phyloP scores from a whole-genome alignment of 495 filamentous ascomycete species.

The Aspergillus avenaceus region DNA sequence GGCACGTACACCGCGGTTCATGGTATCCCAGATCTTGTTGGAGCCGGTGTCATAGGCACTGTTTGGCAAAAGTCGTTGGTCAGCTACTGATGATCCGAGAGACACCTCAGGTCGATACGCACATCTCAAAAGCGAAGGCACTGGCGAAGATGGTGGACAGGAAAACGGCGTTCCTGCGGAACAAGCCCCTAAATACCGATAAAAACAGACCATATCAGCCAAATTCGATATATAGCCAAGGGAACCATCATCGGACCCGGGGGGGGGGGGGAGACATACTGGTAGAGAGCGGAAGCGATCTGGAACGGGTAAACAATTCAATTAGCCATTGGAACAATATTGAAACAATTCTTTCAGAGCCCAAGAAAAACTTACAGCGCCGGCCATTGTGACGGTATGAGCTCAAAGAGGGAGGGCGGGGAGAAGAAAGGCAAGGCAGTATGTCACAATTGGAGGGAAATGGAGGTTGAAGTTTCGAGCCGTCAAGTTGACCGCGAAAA shows the following conservation, averaged over 20 bases:
- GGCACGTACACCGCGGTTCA: constrained; percentile 81
- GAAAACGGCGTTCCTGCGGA: constrained; percentile 82
- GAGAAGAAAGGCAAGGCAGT: constrained; percentile 6
- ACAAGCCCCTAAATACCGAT: constrained; percentile 60
- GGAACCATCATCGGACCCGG: constrained; percentile 9
- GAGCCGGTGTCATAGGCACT: constrained; percentile 75
- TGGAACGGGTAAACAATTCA: constrained; percentile 27
- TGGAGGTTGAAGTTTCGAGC: constrained; percentile 21
- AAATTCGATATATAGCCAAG: neutral
- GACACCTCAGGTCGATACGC: constrained; percentile 30
- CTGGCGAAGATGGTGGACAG: constrained; percentile 77
- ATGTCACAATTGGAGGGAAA: constrained; percentile 16
- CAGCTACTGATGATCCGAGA: constrained; percentile 9
- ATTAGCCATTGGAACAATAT: constrained; percentile 31
- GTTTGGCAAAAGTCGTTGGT: constrained; percentile 16
- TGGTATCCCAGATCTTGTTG: constrained; percentile 80
- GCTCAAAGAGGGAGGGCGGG: constrained; percentile 8
- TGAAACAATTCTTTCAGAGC: neutral
- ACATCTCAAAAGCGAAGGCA: constrained; percentile 95
- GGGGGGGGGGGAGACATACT: constrained; percentile 57
- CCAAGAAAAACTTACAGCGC: constrained; percentile 31
- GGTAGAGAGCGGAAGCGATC: constrained; percentile 67
- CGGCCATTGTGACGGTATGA: constrained; percentile 49
- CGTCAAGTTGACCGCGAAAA: constrained; percentile 22
- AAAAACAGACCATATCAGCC: constrained; percentile 16